A percentile compares a stretch with the other conserved stretches of the same genome.
Evolutionary conservation across 305 asterid genomes (phyloP).

Genomic region (Solanum aculeatissimum): DNA sequence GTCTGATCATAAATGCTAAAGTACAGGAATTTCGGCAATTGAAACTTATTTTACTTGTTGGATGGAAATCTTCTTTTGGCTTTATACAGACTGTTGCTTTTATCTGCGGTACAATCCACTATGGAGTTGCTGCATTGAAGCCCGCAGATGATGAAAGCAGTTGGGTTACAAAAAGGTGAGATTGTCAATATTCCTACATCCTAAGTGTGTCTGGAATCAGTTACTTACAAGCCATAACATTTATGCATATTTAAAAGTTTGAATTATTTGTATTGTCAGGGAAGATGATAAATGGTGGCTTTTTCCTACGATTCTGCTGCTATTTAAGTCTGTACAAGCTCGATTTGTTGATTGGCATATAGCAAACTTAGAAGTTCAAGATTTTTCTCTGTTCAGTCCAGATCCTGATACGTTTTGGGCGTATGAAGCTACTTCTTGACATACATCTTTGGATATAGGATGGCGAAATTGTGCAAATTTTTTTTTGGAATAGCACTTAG

Average conservation of each 20-base stretch:
- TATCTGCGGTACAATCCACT: constrained; percentile 69
- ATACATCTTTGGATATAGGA: not conserved
- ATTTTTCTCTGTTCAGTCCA: constrained; percentile 73
- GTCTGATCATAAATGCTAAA: not conserved
- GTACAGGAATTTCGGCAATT: not conserved
- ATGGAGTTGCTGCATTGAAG: constrained; percentile 40
- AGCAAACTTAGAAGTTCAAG: constrained; percentile 79
- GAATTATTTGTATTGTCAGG: constrained; percentile 34
- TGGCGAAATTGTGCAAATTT: not conserved
- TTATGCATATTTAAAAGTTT: not conserved
- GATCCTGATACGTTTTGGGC: constrained; percentile 97
- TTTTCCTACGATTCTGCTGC: constrained; percentile 67
- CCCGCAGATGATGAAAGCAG: constrained; percentile 21
- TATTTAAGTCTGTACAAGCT: constrained; percentile 72
- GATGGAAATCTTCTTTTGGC: constrained; percentile 1
- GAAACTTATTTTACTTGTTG: not conserved
- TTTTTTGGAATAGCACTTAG: not conserved
- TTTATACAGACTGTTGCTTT: constrained; percentile 73
- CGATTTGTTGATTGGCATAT: constrained; percentile 87
- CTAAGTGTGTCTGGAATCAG: not conserved
- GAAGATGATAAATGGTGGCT: constrained; percentile 89
- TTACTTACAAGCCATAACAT: not conserved
- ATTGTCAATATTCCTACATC: not conserved
- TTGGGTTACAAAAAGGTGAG: constrained; percentile 57
- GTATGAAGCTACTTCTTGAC: constrained; percentile 60